A percentile compares a stretch with the other conserved stretches of the same genome.
Evolutionary conservation across 1,284 basidiomycete genomes (phyloP).

Genomic region (Ustilago bromivora): DNA sequence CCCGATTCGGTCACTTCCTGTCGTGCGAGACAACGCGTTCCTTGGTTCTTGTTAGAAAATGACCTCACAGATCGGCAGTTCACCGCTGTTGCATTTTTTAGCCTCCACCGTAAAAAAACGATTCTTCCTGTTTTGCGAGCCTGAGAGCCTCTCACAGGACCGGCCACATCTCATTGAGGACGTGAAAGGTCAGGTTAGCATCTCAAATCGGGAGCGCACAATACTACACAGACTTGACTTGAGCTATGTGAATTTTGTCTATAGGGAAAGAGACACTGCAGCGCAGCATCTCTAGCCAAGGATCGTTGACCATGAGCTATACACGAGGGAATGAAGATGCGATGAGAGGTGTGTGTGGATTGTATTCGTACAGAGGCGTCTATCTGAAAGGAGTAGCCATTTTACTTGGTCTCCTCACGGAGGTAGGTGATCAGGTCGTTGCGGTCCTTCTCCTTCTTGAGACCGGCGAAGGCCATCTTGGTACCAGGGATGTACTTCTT

Average conservation of each 20-base stretch:
- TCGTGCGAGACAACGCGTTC: neutral
- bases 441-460: constrained; percentile 69
- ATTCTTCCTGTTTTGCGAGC: neutral
- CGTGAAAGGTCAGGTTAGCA: neutral
- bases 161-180: no score
- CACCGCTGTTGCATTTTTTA: neutral
- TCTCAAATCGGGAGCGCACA: neutral
- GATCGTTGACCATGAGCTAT: neutral
- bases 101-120: neutral
- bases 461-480: constrained; percentile 54
- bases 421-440: constrained; percentile 66
- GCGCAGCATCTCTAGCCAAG: neutral
- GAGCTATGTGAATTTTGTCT: neutral
- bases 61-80: neutral
- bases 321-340: neutral
- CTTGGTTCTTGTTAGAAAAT: neutral
- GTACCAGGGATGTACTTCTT: constrained; percentile 80
- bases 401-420: constrained; percentile 51
- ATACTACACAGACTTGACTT: neutral
- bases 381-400: neutral
- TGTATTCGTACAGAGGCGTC: constrained; percentile 6
- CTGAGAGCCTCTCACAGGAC: neutral
- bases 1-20: neutral
- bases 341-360: constrained; percentile 2
- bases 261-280: neutral